phyloP scores from a whole-genome alignment of 176 grass and related monocot genomes.

The Rhynchospora tenuis region DNA sequence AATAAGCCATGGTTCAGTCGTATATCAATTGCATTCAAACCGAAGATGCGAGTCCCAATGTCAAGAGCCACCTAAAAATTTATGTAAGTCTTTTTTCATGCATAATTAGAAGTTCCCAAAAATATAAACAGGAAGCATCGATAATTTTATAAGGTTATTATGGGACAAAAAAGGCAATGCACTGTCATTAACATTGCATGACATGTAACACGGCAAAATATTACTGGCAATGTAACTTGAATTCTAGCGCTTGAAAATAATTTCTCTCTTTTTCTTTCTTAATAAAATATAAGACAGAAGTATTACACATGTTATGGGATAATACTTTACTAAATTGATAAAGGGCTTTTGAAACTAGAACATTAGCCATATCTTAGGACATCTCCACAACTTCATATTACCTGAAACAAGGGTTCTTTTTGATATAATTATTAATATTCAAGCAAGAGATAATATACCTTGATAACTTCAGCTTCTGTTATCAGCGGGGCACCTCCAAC shows the following conservation, averaged over 20 bases:
- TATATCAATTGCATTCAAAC: conserved; percentile 62
- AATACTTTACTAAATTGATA: background rate
- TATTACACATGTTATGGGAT: background rate
- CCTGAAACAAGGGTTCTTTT: background rate
- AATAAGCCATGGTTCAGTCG: conserved; percentile 78
- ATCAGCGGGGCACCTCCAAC: conserved; percentile 75
- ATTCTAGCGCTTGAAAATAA: background rate
- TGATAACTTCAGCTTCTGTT: conserved; percentile 76
- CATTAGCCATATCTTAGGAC: background rate
- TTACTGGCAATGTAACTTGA: background rate
- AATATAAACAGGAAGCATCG: conserved; percentile 3
- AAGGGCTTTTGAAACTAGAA: background rate
- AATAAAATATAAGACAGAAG: background rate
- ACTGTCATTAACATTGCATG: background rate
- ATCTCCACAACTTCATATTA: background rate
- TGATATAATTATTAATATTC: background rate
- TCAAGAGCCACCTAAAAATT: conserved; percentile 67
- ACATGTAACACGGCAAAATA: background rate
- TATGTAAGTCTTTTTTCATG: background rate
- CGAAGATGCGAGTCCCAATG: conserved; percentile 56
- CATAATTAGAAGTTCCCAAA: background rate
- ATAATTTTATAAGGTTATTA: background rate
- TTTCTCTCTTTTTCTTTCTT: background rate
- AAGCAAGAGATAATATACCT: conserved; percentile 48
- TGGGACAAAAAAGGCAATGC: background rate